Conservation (phyloP, 2,329 filamentous ascomycete species). For the Fusarium bactridioides region DNA sequence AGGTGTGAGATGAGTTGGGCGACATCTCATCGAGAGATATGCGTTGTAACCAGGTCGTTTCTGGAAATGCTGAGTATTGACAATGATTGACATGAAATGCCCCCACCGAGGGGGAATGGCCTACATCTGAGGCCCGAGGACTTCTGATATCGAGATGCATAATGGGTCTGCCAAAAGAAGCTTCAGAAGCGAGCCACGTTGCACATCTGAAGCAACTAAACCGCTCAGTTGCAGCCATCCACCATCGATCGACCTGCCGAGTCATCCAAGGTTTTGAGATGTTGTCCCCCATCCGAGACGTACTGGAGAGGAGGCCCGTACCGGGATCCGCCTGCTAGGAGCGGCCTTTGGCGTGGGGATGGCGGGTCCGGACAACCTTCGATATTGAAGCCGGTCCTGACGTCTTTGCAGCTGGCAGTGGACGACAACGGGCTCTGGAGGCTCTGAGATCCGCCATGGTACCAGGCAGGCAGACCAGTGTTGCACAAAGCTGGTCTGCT, state of each 20-base stretch:
- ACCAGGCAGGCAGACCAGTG: not conserved
- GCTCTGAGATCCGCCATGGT: not conserved
- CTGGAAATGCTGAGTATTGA: constrained; percentile 21
- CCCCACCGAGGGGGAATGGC: constrained; percentile 25
- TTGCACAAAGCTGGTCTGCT: not conserved
- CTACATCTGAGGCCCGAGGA: constrained; percentile 40
- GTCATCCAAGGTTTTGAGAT: constrained; percentile 34
- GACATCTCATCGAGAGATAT: constrained; percentile 9
- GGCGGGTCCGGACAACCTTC: constrained; percentile 20
- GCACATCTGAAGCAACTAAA: constrained; percentile 44
- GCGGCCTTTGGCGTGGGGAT: constrained; percentile 30
- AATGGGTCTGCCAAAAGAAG: constrained; percentile 39
- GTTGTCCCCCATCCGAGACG: constrained; percentile 18
- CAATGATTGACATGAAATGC: constrained; percentile 32
- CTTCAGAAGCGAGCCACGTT: constrained; percentile 48
- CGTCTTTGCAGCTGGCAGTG: constrained; percentile 17
- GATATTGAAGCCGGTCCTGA: constrained; percentile 5
- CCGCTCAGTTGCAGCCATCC: constrained; percentile 41
- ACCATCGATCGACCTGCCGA: constrained; percentile 21
- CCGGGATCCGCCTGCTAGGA: constrained; percentile 30
- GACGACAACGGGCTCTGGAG: not conserved
- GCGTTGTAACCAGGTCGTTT: constrained; percentile 8
- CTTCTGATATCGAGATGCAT: constrained; percentile 42
- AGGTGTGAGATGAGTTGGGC: constrained; percentile 13
- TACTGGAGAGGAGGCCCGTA: constrained; percentile 31